phyloP scores from a whole-genome alignment of 202 grass and related monocot species.

The Musa balbisiana region DNA sequence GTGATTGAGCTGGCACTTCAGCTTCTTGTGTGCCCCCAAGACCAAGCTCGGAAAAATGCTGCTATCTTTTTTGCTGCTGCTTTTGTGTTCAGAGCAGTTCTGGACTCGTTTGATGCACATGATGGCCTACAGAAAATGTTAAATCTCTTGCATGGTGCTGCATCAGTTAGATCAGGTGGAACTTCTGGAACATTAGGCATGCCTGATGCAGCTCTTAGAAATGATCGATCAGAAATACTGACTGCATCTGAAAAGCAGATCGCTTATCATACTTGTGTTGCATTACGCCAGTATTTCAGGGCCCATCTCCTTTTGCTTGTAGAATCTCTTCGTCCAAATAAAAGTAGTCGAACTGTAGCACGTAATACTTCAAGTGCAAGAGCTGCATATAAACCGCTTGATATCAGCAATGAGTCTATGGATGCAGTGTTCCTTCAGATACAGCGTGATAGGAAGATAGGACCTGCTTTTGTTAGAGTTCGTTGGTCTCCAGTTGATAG shows the following conservation, averaged over 20 bases:
- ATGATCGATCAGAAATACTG: slow-evolving; percentile 59
- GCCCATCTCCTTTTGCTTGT: slow-evolving; percentile 90
- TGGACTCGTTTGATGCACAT: slow-evolving; percentile 80
- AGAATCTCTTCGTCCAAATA: slow-evolving; percentile 88
- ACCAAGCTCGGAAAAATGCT: slow-evolving; percentile 79
- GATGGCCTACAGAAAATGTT: slow-evolving; percentile 85
- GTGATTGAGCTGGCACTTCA: slow-evolving; percentile 90
- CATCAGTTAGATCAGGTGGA: slow-evolving; percentile 68
- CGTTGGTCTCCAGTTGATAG: slow-evolving; percentile 75
- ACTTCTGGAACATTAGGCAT: slow-evolving; percentile 50
- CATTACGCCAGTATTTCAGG: slow-evolving; percentile 81
- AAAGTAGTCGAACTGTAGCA: slow-evolving; percentile 61
- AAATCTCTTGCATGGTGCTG: slow-evolving; percentile 62
- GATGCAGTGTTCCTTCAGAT: slow-evolving; percentile 87
- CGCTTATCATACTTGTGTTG: slow-evolving; percentile 93
- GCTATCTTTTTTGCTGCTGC: slow-evolving; percentile 87
- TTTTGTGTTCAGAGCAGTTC: slow-evolving; percentile 93
- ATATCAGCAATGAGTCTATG: slow-evolving; percentile 87
- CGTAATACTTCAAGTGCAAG: slow-evolving; percentile 68
- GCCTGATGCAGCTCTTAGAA: slow-evolving; percentile 52
- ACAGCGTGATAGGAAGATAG: slow-evolving; percentile 89
- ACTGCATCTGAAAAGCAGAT: slow-evolving; percentile 91
- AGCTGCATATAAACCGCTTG: slow-evolving; percentile 79
- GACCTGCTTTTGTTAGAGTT: slow-evolving; percentile 69
- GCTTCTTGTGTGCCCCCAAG: slow-evolving; percentile 73